Percentiles rank a stretch among this genome's conserved stretches.
These are phyloP conservation scores for Pseudoturritis turrita DNA, from an alignment of 345 rosid genomes.

Conservation along the genomic window DNA sequence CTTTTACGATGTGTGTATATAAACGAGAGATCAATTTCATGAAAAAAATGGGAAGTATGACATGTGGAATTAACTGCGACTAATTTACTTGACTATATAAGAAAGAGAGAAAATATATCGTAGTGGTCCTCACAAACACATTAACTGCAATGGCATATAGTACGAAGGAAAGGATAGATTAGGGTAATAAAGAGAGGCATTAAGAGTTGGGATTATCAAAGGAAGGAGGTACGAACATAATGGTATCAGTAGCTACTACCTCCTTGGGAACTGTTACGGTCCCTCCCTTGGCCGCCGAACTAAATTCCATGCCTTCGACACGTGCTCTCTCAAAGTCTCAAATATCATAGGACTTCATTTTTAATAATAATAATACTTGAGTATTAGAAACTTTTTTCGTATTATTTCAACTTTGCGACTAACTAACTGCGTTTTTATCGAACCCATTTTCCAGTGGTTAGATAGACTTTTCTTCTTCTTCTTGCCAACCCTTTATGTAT, in stretches of 20 bases:
- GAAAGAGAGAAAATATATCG: background rate
- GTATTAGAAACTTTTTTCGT: background rate
- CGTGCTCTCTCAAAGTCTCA: background rate
- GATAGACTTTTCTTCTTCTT: no score
- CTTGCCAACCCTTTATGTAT: background rate
- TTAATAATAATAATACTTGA: background rate
- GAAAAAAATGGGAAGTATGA: background rate
- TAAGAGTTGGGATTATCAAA: background rate
- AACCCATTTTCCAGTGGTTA: background rate
- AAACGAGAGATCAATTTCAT: no score
- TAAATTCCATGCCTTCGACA: slow-evolving; percentile 5
- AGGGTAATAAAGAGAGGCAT: background rate
- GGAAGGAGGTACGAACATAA: background rate
- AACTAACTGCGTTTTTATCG: background rate
- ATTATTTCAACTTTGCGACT: background rate
- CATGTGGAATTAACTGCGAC: slow-evolving; percentile 4
- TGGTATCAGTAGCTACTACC: background rate
- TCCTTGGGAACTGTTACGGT: slow-evolving; percentile 25
- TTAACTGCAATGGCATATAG: no score
- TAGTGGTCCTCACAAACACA: slow-evolving; percentile 3
- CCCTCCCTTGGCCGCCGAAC: slow-evolving; percentile 18
- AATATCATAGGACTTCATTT: background rate
- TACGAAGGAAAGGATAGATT: background rate
- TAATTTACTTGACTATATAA: background rate
- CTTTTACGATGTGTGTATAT: no score